A percentile compares a stretch with the other conserved stretches of the same genome.
Evolutionary conservation across 371 early-diverging fungal genomes (phyloP).

Genomic region (Conidiobolus incongruus): DNA sequence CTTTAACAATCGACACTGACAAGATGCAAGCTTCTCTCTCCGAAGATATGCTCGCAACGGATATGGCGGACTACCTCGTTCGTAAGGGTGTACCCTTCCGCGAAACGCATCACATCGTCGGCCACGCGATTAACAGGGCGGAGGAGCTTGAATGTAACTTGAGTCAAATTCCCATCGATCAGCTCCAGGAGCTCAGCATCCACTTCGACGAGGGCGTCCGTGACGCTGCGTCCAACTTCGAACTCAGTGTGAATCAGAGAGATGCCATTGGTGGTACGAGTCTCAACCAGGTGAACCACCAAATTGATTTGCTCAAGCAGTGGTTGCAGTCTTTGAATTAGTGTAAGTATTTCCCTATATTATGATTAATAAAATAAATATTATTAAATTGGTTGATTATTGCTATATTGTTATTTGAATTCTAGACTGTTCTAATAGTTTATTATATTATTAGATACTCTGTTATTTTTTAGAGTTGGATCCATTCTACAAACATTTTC

Average conservation of each 20-base stretch:
- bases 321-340: constrained; percentile 22
- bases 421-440: too few species aligned
- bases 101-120: constrained; percentile 92
- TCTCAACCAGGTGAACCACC: constrained; percentile 43
- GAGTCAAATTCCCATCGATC: constrained; percentile 38
- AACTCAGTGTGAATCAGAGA: constrained; percentile 67
- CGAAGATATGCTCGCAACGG: constrained; percentile 90
- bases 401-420: too few species aligned
- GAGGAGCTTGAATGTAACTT: constrained; percentile 57
- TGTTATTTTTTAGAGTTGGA: too few species aligned
- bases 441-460: too few species aligned
- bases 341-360: too few species aligned
- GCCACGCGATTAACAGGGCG: constrained; percentile 79
- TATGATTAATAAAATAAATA: too few species aligned
- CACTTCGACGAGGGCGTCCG: constrained; percentile 59
- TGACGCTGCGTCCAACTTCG: constrained; percentile 57
- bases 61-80: constrained; percentile 92
- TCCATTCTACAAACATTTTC: too few species aligned
- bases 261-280: constrained; percentile 78
- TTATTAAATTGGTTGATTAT: too few species aligned
- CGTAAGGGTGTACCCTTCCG: constrained; percentile 89
- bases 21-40: constrained; percentile 55
- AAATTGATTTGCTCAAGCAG: constrained; percentile 42
- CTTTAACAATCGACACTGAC: constrained; percentile 51
- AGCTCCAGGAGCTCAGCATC: constrained; percentile 60